Evolutionary conservation across 2,329 filamentous ascomycete genomes (phyloP), one percentile per base, ranked within the genome.

Genomic region (Nothopassalora personata): DNA sequence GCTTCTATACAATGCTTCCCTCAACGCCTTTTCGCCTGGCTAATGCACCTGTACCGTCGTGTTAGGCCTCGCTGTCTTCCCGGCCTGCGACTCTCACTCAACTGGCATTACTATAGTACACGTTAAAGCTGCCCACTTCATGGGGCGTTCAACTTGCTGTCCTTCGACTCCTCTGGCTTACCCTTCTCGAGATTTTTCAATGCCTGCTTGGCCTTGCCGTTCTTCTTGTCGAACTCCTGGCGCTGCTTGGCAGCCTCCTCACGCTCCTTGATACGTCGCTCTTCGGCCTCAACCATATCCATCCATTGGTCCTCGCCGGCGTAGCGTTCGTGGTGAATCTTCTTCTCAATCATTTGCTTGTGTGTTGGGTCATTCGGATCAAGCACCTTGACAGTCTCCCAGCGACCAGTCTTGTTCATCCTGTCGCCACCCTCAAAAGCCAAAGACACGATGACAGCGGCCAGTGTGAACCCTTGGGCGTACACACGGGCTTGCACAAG

Each of bases 401-500:
- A 96, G 73, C 88, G 82, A 64, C 87, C 89, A 70, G 83, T 83
- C 52, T 90, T 90, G 71, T 83, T 83, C 72, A 86, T 86, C 66
- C 88, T 88, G 75, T 99, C 94, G 56, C 79, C 79, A 46, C 86
- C 82, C 84, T 97, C 92, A 68, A 97, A 88, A 10, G 85, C 88
- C 50, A 93, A 91, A 33, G 86, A 89, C 58, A 90, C 85, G 71
- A 96, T 83, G 58, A 97, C 80, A 54, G 96, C 90, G 64, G 87
- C 89, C 50, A 97, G 80, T 5, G 92, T 96, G 68, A 96, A 79
- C 5, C 89, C 91, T 79, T 97, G 92, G 3, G 92, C 92, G 76
- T 96, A 96, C 65, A 97, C 88, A 83, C 92, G 87, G 27, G 91
- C 92, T 81, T 97, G 92, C 15, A 97, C 92, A 23, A 97, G 79